Evolutionary conservation across 371 early-diverging fungal species (phyloP), one percentile per base, ranked within the genome.

Genomic region (Actinomortierella ambigua): DNA sequence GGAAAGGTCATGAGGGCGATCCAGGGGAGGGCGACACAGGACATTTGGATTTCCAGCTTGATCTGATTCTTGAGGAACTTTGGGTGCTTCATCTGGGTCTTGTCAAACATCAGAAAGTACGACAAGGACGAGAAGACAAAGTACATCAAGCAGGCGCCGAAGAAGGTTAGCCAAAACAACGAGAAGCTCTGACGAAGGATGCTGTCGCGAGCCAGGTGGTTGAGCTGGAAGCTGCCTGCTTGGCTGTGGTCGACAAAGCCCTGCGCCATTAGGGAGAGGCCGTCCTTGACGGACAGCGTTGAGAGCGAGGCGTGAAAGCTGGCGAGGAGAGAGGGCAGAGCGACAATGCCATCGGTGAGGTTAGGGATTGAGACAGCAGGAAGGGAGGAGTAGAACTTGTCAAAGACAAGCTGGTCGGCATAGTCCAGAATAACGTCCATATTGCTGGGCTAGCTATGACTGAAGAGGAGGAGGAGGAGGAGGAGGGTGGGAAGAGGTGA

Each of bases 41-140:
- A 90, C 66, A 93, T 87, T 54, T 73, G 71, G 57, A 97, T 95
- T 73, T 98, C 98, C 63, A 88, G 78, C 27, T 83, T 76, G 53
- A 96, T 85, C 79, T 98, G 98, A 71, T 95, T 91, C 65, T 85
- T 87, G 57, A 98, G 82, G 63, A 88, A 96, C 73, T 94, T 94
- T 15, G 97, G 97, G 68, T 98, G 96, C 77, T 92, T 89, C 85
- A 88, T 87, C 15, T 89, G 90, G 39, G 86, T 85, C 63, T 92
- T 86, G 76, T 98, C 97, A 77, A 90, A 98, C n/a, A 95, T 75
- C 26, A 91, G 66, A 67, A 82, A 84, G 79, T 93, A 98, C 29
- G 92, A 90, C 24, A 91, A 61, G 6, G 84, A 69, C 1, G 95
- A 90, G 22, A 92, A 84, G 46, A 69, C 49, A 52, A 95, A 88